Base-by-base conservation (phyloP, 2,329 filamentous ascomycete species). In the Didymella sp. region DNA sequence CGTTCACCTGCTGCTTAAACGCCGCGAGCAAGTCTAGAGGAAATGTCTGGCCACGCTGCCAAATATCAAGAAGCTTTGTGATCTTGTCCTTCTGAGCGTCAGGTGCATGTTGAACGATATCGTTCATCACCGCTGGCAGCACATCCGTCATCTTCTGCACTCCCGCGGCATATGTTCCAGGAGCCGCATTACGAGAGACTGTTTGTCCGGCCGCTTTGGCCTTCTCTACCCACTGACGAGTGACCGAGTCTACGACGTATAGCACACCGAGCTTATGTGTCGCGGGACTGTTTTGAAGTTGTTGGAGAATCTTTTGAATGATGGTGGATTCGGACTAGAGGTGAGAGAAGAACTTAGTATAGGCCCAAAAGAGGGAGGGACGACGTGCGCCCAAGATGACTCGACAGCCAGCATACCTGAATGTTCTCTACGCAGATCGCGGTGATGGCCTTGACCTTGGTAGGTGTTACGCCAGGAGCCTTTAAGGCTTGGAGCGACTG, bases 201-300 rank as follows among this genome's bases (percentile, higher is more conserved):
- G 78, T 74, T 66, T 98, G 93, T 72, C 90, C 91, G 67, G 90
- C 85, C 73, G 88, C 86, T 80, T 93, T 95, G 73, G 95, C 94
- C 80, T 92, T 90, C 78, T 98, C 94, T 82, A 96, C 88, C 94
- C 95, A 99, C 82, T 96, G 94, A 80, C 95, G 92, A 78, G 93
- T 94, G 86, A 99, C 93, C 83, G 94, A 96, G 85, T 99, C 95
- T 93, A 99, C 91, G 81, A 98, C 93, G 88, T 99, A 99, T 81
- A 99, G 89, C 75, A 97, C 93, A 80, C 95, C 95, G 78, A 99
- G 86, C 81, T 99, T 99, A 86, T 99, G 94, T 76, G 92, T 96
- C 76, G 87, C 87, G 59, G 92, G 91, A 67, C 93, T 89, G 79
- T 95, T 96, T 80, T 96, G 96, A 85, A 98, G 96, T 74, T 97